These are phyloP conservation scores for Podospora comata DNA, from an alignment of 495 filamentous ascomycete species.

Conservation along the genomic window DNA sequence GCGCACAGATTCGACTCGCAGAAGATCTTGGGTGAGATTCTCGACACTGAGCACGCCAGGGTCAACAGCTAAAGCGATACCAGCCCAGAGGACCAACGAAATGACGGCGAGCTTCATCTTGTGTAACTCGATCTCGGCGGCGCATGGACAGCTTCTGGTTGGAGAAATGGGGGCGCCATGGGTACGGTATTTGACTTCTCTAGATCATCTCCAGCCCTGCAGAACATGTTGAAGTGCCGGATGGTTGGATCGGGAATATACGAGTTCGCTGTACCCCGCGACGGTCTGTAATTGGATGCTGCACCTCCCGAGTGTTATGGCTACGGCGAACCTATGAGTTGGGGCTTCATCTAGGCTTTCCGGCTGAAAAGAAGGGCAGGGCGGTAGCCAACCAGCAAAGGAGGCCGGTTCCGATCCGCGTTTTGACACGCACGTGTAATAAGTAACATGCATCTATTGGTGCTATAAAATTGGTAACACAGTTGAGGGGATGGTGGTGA, in stretches of 20 bases:
- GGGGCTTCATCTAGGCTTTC: neutral
- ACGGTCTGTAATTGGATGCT: neutral
- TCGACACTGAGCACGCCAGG: neutral
- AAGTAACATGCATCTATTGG: neutral
- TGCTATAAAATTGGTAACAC: neutral
- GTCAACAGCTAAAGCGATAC: no score
- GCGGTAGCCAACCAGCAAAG: neutral
- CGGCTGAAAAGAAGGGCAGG: neutral
- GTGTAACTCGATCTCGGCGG: neutral
- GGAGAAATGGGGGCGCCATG: neutral
- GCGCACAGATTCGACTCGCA: constrained; percentile 22
- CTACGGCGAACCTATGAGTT: neutral
- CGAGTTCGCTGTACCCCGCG: neutral
- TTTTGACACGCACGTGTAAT: neutral
- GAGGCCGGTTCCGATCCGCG: neutral
- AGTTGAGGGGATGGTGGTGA: neutral
- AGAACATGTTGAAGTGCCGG: neutral
- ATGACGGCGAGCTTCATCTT: neutral
- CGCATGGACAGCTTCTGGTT: neutral
- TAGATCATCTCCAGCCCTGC: neutral
- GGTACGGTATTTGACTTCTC: neutral
- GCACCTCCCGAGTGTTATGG: neutral
- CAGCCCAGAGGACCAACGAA: neutral
- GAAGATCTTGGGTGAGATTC: constrained; percentile 10
- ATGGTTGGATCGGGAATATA: neutral